phyloP scores from a whole-genome alignment of 805 yeast species.

The Candida ipomoeae region DNA sequence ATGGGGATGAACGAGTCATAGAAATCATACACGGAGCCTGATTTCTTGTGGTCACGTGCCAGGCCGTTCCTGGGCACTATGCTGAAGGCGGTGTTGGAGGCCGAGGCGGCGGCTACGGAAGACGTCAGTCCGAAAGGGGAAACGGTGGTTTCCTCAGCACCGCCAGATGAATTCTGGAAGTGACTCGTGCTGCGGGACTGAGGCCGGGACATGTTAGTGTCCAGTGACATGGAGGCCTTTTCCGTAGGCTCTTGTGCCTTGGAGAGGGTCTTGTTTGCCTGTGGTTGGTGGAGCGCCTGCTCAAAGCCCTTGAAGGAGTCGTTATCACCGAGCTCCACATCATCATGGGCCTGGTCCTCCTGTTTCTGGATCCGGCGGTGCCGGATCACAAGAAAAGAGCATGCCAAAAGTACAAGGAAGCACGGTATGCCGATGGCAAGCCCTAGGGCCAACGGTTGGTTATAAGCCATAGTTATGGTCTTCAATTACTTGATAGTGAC shows the following conservation, averaged over 20 bases:
- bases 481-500: no score
- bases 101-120: neutral
- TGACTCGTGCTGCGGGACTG: neutral
- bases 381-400: conserved; percentile 25
- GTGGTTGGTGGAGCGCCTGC: conserved; percentile 32
- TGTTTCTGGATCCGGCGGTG: conserved; percentile 27
- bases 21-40: conserved; percentile 36
- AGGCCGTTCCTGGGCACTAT: neutral
- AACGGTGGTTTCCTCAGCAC: neutral
- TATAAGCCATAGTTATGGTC: conserved; percentile 10
- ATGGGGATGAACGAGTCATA: conserved; percentile 42
- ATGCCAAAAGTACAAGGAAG: conserved; percentile 24
- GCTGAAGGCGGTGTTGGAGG: neutral
- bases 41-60: conserved; percentile 9
- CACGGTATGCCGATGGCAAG: conserved; percentile 41
- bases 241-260: conserved; percentile 3
- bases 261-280: conserved; percentile 6
- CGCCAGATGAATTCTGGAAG: neutral
- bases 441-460: conserved; percentile 33
- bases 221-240: conserved; percentile 1
- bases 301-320: conserved; percentile 34
- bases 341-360: conserved; percentile 30
- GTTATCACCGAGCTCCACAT: conserved; percentile 35
- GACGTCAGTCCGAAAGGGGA: neutral
- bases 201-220: neutral